Conservation (phyloP, 2,329 filamentous ascomycete genomes). For the Xylariaceae sp. region DNA sequence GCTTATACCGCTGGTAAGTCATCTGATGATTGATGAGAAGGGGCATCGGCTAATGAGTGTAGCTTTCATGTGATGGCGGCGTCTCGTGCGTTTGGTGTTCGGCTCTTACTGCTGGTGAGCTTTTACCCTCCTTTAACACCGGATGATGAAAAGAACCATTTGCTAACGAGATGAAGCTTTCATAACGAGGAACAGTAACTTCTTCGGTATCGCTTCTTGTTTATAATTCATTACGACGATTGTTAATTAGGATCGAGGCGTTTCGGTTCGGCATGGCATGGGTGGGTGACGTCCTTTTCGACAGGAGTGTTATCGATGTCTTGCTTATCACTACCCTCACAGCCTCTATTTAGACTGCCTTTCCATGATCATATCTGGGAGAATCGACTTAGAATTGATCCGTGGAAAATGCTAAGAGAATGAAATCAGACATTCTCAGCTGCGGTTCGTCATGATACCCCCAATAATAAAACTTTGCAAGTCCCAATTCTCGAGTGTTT, state of each 20-base stretch:
- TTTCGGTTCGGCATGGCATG: not conserved
- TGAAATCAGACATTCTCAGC: too few species aligned
- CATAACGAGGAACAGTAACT: conserved; percentile 9
- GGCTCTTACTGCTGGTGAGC: conserved; percentile 68
- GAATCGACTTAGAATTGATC: too few species aligned
- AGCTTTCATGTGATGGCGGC: conserved; percentile 59
- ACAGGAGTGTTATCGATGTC: not conserved
- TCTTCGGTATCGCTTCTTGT: conserved; percentile 1
- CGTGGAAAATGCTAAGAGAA: too few species aligned
- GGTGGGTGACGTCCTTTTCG: not conserved
- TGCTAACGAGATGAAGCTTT: conserved; percentile 24
- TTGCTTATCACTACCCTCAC: not conserved
- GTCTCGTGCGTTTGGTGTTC: conserved; percentile 81
- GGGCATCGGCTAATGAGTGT: too few species aligned
- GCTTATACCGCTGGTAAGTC: conserved; percentile 67
- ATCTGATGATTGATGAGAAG: not conserved
- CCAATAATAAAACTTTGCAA: too few species aligned
- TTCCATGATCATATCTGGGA: not conserved
- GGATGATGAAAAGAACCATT: not conserved
- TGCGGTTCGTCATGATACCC: too few species aligned
- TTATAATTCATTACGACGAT: not conserved
- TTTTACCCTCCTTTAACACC: not conserved
- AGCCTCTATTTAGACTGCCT: not conserved
- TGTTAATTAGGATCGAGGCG: not conserved
- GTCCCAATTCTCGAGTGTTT: too few species aligned